Conservation (phyloP, 2,329 filamentous ascomycete genomes). For the Aureobasidium leucospermi region DNA sequence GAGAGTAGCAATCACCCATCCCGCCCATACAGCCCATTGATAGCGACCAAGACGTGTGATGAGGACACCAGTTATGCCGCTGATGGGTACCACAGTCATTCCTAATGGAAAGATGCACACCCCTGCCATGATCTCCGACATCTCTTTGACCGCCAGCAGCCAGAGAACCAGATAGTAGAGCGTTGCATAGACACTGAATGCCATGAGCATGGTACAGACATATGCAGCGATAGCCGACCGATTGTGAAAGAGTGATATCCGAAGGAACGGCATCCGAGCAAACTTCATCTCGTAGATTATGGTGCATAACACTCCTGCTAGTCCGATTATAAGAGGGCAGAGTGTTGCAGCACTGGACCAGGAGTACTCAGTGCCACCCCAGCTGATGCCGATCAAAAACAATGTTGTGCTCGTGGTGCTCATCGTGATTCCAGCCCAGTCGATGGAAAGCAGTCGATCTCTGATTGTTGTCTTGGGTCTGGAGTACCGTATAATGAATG, state of each 20-base stretch:
- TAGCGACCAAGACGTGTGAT: slow-evolving; percentile 45
- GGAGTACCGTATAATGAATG: slow-evolving; percentile 48
- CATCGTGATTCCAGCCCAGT: slow-evolving; percentile 47
- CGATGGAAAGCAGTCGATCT: slow-evolving; percentile 40
- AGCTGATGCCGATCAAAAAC: slow-evolving; percentile 46
- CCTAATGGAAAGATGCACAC: slow-evolving; percentile 39
- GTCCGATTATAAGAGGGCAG: slow-evolving; percentile 30
- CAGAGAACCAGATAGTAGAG: slow-evolving; percentile 69
- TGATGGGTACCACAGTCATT: slow-evolving; percentile 30
- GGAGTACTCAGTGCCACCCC: slow-evolving; percentile 39
- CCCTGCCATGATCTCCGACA: slow-evolving; percentile 52
- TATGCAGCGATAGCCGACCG: neutral
- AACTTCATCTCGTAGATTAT: slow-evolving; percentile 32
- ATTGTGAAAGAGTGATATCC: slow-evolving; percentile 15
- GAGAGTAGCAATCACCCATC: slow-evolving; percentile 20
- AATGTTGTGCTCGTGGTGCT: slow-evolving; percentile 46
- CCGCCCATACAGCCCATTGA: slow-evolving; percentile 39
- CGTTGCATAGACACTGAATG: slow-evolving; percentile 52
- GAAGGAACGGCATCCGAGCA: slow-evolving; percentile 34
- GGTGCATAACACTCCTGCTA: slow-evolving; percentile 28
- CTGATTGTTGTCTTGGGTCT: slow-evolving; percentile 39
- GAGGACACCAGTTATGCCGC: slow-evolving; percentile 33
- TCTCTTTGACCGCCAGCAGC: slow-evolving; percentile 60
- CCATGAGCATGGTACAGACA: slow-evolving; percentile 25
- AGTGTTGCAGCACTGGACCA: slow-evolving; percentile 33